phyloP scores from a whole-genome alignment of 1,284 basidiomycete genomes.

The Bjerkandera adusta region DNA sequence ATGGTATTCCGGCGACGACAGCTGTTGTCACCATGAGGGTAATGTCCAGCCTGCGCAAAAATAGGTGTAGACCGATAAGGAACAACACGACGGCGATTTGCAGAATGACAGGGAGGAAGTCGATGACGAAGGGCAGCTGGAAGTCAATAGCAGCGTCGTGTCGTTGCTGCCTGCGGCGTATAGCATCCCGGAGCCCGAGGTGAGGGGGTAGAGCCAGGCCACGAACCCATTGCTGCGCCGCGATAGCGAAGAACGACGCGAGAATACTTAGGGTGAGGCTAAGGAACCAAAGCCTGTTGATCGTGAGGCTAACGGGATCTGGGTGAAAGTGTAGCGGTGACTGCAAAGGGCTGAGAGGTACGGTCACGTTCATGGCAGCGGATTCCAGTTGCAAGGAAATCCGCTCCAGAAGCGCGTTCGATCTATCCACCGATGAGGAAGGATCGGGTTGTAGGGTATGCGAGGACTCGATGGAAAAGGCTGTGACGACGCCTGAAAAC shows the following conservation, averaged over 20 bases:
- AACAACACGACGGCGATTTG: constrained; percentile 23
- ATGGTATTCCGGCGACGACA: constrained; percentile 7
- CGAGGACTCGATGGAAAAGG: constrained; percentile 11
- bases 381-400: constrained; percentile 11
- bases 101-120: constrained; percentile 21
- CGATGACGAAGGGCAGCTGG: constrained; percentile 20
- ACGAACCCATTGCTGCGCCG: constrained; percentile 15
- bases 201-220: constrained; percentile 2
- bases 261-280: constrained; percentile 13
- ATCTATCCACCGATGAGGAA: not conserved
- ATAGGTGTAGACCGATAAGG: constrained; percentile 20
- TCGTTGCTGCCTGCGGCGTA: constrained; percentile 20
- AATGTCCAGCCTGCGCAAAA: constrained; percentile 20
- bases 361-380: constrained; percentile 6
- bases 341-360: not conserved
- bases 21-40: constrained; percentile 17
- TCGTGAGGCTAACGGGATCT: not conserved
- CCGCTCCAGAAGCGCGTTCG: constrained; percentile 4
- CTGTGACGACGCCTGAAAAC: constrained; percentile 14
- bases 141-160: constrained; percentile 19
- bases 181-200: constrained; percentile 2
- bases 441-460: constrained; percentile 6
- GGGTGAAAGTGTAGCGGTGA: not conserved
- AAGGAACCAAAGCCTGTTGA: constrained; percentile 11
- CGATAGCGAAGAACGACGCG: constrained; percentile 12